These are phyloP conservation scores for Cryphonectria nitschkei DNA, from an alignment of 2,329 filamentous ascomycete species.

Conservation along the genomic window DNA sequence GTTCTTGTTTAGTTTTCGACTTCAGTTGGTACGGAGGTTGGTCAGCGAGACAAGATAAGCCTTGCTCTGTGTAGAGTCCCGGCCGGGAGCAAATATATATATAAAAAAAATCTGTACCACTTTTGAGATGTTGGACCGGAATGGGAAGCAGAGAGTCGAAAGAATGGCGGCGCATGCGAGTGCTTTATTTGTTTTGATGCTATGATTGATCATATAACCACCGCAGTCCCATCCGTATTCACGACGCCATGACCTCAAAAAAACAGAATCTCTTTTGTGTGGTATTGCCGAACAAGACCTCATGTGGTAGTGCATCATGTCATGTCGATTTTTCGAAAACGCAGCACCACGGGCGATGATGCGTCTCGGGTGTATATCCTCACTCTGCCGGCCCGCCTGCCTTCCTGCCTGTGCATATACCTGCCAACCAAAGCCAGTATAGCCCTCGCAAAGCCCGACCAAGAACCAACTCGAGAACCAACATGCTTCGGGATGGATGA, in stretches of 20 bases:
- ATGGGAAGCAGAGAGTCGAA: constrained; percentile 9
- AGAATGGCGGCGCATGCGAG: constrained; percentile 25
- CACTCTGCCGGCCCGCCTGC: constrained; percentile 17
- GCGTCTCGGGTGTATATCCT: constrained; percentile 17
- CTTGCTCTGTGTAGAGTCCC: constrained; percentile 12
- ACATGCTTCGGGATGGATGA: constrained; percentile 14
- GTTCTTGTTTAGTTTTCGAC: neutral
- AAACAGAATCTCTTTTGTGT: constrained; percentile 21
- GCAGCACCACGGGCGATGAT: constrained; percentile 18
- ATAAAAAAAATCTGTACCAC: neutral
- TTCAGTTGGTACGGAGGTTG: constrained; percentile 1
- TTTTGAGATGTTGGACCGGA: neutral
- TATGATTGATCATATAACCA: constrained; percentile 24
- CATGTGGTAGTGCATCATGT: constrained; percentile 22
- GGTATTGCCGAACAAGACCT: constrained; percentile 22
- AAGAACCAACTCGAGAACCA: constrained; percentile 25
- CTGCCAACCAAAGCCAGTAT: constrained; percentile 25
- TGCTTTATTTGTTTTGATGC: constrained; percentile 24
- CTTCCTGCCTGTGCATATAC: constrained; percentile 18
- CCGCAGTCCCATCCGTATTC: constrained; percentile 20
- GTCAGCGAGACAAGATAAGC: neutral
- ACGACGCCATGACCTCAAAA: constrained; percentile 28
- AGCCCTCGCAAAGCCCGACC: constrained; percentile 26
- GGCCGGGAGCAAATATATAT: neutral
- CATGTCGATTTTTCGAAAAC: constrained; percentile 21